These are phyloP conservation scores for Teratosphaeriaceae sp. DNA, from an alignment of 2,329 filamentous ascomycete genomes.

Conservation along the genomic window DNA sequence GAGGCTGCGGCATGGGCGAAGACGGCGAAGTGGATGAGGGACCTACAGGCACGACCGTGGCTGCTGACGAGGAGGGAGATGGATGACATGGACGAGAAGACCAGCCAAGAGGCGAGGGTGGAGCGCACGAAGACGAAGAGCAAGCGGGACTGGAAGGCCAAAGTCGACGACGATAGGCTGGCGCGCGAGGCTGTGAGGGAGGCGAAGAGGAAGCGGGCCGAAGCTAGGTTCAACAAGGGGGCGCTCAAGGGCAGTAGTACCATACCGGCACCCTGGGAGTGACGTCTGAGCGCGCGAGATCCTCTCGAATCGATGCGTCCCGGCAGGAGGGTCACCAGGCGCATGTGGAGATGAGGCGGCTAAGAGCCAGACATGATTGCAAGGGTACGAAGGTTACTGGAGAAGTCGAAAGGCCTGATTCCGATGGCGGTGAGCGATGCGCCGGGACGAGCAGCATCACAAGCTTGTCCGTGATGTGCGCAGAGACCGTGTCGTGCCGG, in stretches of 20 bases:
- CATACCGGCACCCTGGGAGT: slow-evolving; percentile 11
- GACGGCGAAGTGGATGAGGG: slow-evolving; percentile 42
- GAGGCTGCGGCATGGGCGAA: slow-evolving; percentile 50
- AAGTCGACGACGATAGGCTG: slow-evolving; percentile 29
- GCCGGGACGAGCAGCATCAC: too few relatives aligned
- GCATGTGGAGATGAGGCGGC: too few relatives aligned
- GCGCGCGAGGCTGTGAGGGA: slow-evolving; percentile 29
- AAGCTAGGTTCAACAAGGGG: slow-evolving; percentile 37
- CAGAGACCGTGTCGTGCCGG: too few relatives aligned
- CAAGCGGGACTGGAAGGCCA: slow-evolving; percentile 28
- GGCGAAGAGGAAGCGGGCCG: slow-evolving; percentile 33
- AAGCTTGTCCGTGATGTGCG: too few relatives aligned
- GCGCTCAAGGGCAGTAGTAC: slow-evolving; percentile 28
- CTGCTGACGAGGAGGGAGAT: slow-evolving; percentile 39
- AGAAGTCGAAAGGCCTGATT: too few relatives aligned
- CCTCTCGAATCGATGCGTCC: too few relatives aligned
- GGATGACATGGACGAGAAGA: slow-evolving; percentile 34
- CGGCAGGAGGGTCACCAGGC: too few relatives aligned
- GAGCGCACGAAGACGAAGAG: slow-evolving; percentile 28
- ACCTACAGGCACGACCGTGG: slow-evolving; percentile 50
- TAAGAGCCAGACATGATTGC: too few relatives aligned
- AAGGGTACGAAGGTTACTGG: too few relatives aligned
- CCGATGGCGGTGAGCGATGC: too few relatives aligned
- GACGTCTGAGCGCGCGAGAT: too few relatives aligned
- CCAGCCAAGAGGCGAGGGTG: slow-evolving; percentile 29